Evolutionary conservation across 2,329 filamentous ascomycete species (phyloP), one percentile per base, ranked within the genome.

Genomic region (Cytospora piceae): DNA sequence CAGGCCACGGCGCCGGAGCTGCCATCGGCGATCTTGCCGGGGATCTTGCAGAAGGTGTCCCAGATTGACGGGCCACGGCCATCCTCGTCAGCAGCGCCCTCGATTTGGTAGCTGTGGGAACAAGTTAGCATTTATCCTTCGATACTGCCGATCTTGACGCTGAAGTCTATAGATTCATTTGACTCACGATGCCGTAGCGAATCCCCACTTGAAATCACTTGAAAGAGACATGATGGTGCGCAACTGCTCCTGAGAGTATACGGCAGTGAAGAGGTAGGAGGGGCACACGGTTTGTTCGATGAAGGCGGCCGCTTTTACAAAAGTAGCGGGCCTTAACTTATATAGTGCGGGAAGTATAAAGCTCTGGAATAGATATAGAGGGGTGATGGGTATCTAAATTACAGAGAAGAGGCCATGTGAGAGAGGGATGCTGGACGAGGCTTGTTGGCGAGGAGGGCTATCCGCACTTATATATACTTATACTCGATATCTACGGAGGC

Each of bases 61-160:
- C 93, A 96, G 77, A 96, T 95, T 68, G 90, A 92, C 63, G 91
- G 88, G 27, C 86, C 90, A 69, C 92, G 90, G 70, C 92, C 93
- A 74, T 94, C 92, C 74, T 89, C 85, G 57, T 90, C 81, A 49
- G 84, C 82, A 57, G 87, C 88, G 65, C 93, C 93, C 81, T 96
- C 93, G 71, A 96, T 91, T 77, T 96, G 92, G 81, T 95, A 96
- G 75, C 92, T 95, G 74, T 6, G 68, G 49, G 29, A 42, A 39
- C 29, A 49, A 22, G 31, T 58, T 52, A 58, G 53, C 14, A 9
- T 58, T 3, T 15, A 5, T 58, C 1, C 8, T 15, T 31, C 12
- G 20, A 20, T 31, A 15, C 34, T 9, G 11, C 14, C 29, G 24
- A 1, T 11, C 4, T 39, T 46, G 27, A 24, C 22, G 3, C 3